These are phyloP conservation scores for Nicotiana rustica DNA, from an alignment of 305 asterid genomes.

Conservation along the genomic window DNA sequence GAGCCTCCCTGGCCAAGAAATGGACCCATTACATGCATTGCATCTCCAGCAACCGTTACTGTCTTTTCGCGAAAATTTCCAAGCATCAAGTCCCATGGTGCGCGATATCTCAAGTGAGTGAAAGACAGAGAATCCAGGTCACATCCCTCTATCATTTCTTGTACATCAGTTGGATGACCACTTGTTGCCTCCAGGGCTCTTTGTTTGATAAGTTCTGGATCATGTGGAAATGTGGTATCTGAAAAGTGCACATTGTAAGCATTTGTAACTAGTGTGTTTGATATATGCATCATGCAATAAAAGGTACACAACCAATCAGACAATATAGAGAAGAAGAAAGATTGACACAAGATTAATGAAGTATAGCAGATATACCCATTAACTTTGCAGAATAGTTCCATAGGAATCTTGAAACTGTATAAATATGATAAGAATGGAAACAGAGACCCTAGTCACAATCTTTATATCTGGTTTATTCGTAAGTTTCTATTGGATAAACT, in stretches of 20 bases:
- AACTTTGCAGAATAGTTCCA: too few relatives aligned
- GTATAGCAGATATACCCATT: too few relatives aligned
- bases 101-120: slow-evolving; percentile 46
- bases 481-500: too few relatives aligned
- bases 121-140: slow-evolving; percentile 44
- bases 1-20: slow-evolving; percentile 55
- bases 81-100: slow-evolving; percentile 53
- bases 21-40: slow-evolving; percentile 58
- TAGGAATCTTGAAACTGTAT: too few relatives aligned
- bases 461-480: too few relatives aligned
- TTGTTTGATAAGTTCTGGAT: slow-evolving; percentile 44
- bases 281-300: background rate
- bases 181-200: slow-evolving; percentile 32
- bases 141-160: slow-evolving; percentile 42
- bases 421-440: too few relatives aligned
- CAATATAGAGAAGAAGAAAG: background rate
- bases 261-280: background rate
- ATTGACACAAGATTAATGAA: background rate
- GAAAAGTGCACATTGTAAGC: background rate
- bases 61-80: slow-evolving; percentile 42
- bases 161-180: slow-evolving; percentile 42
- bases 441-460: too few relatives aligned
- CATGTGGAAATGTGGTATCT: slow-evolving; percentile 41
- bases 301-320: background rate
- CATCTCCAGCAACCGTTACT: slow-evolving; percentile 52